Conservation (phyloP, 2,329 filamentous ascomycete species). For the Didymella exigua region DNA sequence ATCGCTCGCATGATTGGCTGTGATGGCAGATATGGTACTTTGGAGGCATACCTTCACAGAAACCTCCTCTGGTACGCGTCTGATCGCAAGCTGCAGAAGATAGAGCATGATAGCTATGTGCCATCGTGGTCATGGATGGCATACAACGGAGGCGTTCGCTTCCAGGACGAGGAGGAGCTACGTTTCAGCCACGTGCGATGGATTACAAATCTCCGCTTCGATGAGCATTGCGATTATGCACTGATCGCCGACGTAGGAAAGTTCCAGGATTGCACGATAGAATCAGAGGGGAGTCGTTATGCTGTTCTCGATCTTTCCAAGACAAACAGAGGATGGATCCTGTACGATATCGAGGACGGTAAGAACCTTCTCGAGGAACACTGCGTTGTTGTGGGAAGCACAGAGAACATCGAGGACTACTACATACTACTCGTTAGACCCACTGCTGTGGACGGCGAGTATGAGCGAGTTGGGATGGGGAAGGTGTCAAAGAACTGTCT, state of each 20-base stretch:
- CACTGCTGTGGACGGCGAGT: conserved; percentile 3
- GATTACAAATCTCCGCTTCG: too few species aligned
- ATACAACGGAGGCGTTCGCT: background rate
- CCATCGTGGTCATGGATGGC: conserved; percentile 28
- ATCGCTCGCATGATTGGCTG: conserved; percentile 13
- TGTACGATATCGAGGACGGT: conserved; percentile 6
- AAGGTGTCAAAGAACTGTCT: background rate
- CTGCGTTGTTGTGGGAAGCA: conserved; percentile 20
- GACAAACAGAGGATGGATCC: conserved; percentile 13
- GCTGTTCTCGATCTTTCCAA: conserved; percentile 2
- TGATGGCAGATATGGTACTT: conserved; percentile 21
- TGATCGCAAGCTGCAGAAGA: background rate
- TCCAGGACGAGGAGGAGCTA: too few species aligned
- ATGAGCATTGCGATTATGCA: too few species aligned
- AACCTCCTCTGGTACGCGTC: conserved; percentile 25
- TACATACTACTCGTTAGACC: conserved; percentile 11
- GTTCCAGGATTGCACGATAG: too few species aligned
- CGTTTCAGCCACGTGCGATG: too few species aligned
- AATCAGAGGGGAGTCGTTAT: conserved; percentile 2
- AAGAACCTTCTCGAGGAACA: conserved; percentile 7
- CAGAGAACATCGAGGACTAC: background rate
- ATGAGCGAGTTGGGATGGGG: conserved; percentile 17
- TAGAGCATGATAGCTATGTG: conserved; percentile 17
- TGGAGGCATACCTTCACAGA: conserved; percentile 20
- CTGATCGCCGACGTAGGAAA: too few species aligned